A percentile compares a stretch with the other conserved stretches of the same genome.
Conservation (phyloP, 257 asterid genomes). For the Plantago elongata region DNA sequence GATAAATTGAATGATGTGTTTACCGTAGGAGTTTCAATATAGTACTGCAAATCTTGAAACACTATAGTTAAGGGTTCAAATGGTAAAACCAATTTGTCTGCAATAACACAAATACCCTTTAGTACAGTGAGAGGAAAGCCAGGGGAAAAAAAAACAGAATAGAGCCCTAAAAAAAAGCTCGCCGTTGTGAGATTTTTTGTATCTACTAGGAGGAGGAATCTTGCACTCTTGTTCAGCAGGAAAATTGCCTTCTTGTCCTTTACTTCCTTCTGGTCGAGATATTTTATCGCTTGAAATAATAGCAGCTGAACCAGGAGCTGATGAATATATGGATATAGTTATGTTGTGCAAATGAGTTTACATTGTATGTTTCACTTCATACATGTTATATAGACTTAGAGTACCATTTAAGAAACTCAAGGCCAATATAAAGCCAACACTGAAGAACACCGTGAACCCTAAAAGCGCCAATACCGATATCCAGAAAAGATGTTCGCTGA, state of each 20-base stretch:
- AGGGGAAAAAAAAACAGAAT: background rate
- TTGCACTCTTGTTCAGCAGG: constrained; percentile 13
- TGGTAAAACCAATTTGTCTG: constrained; percentile 40
- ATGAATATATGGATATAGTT: constrained; percentile 15
- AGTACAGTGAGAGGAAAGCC: constrained; percentile 15
- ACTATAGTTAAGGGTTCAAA: constrained; percentile 43
- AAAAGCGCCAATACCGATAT: constrained; percentile 51
- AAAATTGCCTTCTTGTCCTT: constrained; percentile 20
- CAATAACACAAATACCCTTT: background rate
- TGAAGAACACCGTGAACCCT: constrained; percentile 45
- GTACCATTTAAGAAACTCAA: constrained; percentile 48
- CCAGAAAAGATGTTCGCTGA: constrained; percentile 44
- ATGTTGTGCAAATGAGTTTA: constrained; percentile 3
- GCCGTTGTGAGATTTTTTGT: constrained; percentile 29
- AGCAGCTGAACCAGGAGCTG: constrained; percentile 69
- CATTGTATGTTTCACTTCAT: background rate
- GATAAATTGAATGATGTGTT: constrained; percentile 4
- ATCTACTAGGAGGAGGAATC: constrained; percentile 21
- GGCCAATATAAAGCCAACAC: constrained; percentile 49
- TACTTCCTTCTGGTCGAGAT: constrained; percentile 33
- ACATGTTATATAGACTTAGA: constrained; percentile 16
- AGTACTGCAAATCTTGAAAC: constrained; percentile 50
- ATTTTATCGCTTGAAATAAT: constrained; percentile 54
- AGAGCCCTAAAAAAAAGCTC: background rate
- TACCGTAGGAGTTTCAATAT: constrained; percentile 47